These are phyloP conservation scores for Bigelowiella natans DNA, from an alignment of 78 protist genomes.

Conservation along the genomic window DNA sequence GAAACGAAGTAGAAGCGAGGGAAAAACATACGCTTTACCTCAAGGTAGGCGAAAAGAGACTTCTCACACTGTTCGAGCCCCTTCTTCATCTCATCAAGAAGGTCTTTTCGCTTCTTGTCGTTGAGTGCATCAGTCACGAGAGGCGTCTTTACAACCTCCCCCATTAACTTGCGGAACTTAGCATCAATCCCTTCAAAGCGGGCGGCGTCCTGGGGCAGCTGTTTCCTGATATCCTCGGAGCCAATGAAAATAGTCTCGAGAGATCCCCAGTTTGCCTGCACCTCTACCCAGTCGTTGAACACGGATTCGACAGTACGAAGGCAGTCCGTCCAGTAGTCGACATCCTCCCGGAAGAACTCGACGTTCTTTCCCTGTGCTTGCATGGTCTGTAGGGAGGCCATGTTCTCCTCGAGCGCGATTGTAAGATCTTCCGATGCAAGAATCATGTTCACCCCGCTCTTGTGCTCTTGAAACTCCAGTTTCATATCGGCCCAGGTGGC, in stretches of 20 bases:
- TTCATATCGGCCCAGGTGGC: neutral
- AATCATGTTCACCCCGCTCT: constrained; percentile 12
- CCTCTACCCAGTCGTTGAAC: constrained; percentile 50
- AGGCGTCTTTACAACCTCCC: neutral
- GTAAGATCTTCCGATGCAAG: constrained; percentile 11
- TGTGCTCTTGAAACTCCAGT: constrained; percentile 10
- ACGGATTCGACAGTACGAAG: constrained; percentile 54
- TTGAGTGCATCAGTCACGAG: constrained; percentile 42
- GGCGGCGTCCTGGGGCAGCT: constrained; percentile 73
- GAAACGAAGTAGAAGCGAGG: constrained; percentile 85
- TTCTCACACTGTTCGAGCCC: constrained; percentile 62
- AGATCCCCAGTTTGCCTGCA: constrained; percentile 68
- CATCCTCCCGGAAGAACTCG: constrained; percentile 26
- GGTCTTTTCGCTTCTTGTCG: constrained; percentile 12
- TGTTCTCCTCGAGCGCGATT: constrained; percentile 40
- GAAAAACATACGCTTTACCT: constrained; percentile 65
- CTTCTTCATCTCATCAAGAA: constrained; percentile 22
- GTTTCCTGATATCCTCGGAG: constrained; percentile 70
- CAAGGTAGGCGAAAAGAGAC: constrained; percentile 66
- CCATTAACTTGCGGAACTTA: constrained; percentile 47
- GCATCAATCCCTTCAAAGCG: constrained; percentile 65
- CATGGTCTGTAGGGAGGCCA: constrained; percentile 43
- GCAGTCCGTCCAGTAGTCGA: constrained; percentile 50
- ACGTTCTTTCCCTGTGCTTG: constrained; percentile 39
- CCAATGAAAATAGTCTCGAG: constrained; percentile 70